Base-by-base conservation (phyloP, 345 rosid genomes). In the Pistacia vera region DNA sequence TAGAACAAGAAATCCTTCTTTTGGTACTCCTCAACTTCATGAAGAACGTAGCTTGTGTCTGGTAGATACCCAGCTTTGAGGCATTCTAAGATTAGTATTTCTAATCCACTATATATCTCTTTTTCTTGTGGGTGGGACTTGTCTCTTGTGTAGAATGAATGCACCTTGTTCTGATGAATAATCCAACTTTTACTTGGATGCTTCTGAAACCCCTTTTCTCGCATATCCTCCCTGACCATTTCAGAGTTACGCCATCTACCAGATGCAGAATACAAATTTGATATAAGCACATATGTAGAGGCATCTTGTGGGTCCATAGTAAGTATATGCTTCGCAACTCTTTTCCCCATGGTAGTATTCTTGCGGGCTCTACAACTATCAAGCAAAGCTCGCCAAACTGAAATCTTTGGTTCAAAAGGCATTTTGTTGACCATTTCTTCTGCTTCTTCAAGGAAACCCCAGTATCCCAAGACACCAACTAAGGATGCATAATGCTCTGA, bases 161-260 rank as follows among this genome's bases (percentile, higher is more conserved):
- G 88, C 57, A 90, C 56, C 55, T 79, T 79, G 81, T 90, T 79
- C n/a, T 86, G 85, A 61, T 85, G 86, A 77, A 95, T 88, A 65
- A 90, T 80, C 98, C 96, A 93, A 84, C 99, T 93, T 84, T 88
- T 83, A 51, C 91, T 80, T 6, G 97, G 97, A 72, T 85, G 84
- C 86, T 95, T 95, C 18, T 64, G 78, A 66, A 91, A 58, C 22
- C 97, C 87, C 71, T 75, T 86, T 72, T 82, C 79, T 28, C 86
- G 84, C 97, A 95, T 93, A 66, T 85, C 81, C 54, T 88, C 89
- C 83, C 97, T 83, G 36, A 89, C 79, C 63, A 66, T 82, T 77
- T 93, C 98, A 35, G 99, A 81, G 63, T 88, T 87, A 75, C 87
- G 92, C 95, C 95, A 90, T 67, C 94, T 83, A 63, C 99, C 98